Base-by-base conservation (phyloP, 441 rosid species). In the Dalechampia spathulata region DNA sequence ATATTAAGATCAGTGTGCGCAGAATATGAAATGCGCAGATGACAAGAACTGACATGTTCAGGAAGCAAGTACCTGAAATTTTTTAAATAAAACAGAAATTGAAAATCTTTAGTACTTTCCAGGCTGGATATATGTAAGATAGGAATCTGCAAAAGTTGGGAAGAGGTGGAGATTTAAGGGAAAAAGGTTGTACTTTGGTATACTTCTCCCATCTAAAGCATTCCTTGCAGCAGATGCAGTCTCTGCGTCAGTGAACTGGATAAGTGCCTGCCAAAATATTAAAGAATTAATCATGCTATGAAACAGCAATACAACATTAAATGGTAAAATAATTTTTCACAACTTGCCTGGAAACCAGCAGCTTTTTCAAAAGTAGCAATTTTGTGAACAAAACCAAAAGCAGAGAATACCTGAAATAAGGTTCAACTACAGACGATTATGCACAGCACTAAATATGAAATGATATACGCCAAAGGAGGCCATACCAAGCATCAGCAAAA, bases 301-400 rank as follows among this genome's bases (percentile, higher is more conserved):
- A 13, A 68, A 57, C 56, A 25, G n/a, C n/a, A n/a, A n/a, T n/a
- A 8, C 34, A 37, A 19, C 12, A 19, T 13, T 32, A 30, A 44
- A 59, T 41, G 34, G 8, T 40, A 45, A 55, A 56, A 11, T 17
- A 42, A 21, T 49, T 52, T 65, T 32, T 6, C 30, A 58, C 27
- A 63, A 55, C 71, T 77, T 45, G 83, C 99, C 88, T 94, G 96
- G 72, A 94, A 94, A 55, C 99, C 97, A 52, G 97, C 92, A 59
- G 97, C 97, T 70, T 94, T 94, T 71, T 94, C 97, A 60, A 94
- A 94, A 37, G 97, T 94, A 26, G 97, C 97, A 68, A 94, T 94
- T 76, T 90, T 94, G 82, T 94, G 96, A 41, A 94, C 99, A 60
- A 82, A 94, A 27, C 99, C 99, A 83, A 86, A 94, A 55, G 97